Evolutionary conservation across 2,329 filamentous ascomycete species (phyloP), one percentile per base, ranked within the genome.

Genomic region (Ophiocordyceps robertsii): DNA sequence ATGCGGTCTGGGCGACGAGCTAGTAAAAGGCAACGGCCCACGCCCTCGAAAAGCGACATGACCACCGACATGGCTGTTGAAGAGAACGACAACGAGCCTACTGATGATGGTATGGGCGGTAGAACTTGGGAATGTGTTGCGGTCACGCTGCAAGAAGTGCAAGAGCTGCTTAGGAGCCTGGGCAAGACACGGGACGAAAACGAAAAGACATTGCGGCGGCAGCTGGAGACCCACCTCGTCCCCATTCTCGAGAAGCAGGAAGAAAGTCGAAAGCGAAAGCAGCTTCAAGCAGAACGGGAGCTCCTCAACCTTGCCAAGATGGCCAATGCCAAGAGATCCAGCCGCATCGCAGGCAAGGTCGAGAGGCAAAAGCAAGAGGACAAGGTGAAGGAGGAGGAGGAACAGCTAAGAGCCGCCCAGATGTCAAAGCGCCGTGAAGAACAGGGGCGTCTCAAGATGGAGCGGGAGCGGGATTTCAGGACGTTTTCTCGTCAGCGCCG

Each of bases 51-150:
- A 11, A 36, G 29, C 2, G 49, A 56, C 30, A 47, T 21, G 10
- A 29, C 30, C 19, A 29, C 65, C 13, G 62, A 66, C 40, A 58
- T 56, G 40, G 63, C 19, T 10, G 35, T 11, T 5, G 44, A 68
- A 16, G 53, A 59, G 38, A 57, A 55, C 6, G 55, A 62, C 2
- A 60, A 64, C 29, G 47, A 56, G 5, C 44, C 40, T 11, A 54
- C 49, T 3, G 63, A 66, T 47, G 72, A 83, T 44, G 79, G 80
- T 1, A 71, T 90, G 16, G 84, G 80, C 16, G 82, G 79, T 7
- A 83, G 82, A 63, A 84, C 75, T 47, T 98, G 92, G 90, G 88
- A 95, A 58, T 95, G 89, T 55, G 56, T 98, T 36, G 92, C 88
- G 33, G 75, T 95, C 42, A 86, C 82, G 1, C 65, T 94, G 17